Conservation (phyloP, 1,284 basidiomycete genomes). For the Boletus chippewaensis region DNA sequence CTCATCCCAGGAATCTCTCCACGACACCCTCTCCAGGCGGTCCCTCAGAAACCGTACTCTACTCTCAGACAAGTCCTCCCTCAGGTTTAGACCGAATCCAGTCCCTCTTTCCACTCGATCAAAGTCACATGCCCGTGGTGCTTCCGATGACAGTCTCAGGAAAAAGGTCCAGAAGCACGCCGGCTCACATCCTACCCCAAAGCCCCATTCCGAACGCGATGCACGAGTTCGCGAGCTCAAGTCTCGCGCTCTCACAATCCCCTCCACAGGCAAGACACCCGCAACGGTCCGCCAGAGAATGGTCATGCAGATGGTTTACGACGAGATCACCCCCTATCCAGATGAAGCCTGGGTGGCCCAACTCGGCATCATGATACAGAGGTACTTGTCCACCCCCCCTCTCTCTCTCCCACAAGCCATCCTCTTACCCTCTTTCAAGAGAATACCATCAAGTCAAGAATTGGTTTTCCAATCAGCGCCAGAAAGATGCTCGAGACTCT, state of each 20-base stretch:
- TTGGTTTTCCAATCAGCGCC: constrained; percentile 56
- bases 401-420: not conserved
- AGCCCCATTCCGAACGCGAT: constrained; percentile 27
- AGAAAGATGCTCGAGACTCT: constrained; percentile 39
- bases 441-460: constrained; percentile 53
- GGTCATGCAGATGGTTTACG: constrained; percentile 51
- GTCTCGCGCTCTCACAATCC: constrained; percentile 42
- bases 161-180: constrained; percentile 26
- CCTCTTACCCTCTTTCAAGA: constrained; percentile 29
- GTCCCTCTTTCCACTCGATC: constrained; percentile 24
- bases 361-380: constrained; percentile 44
- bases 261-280: constrained; percentile 50
- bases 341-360: constrained; percentile 44
- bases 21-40: constrained; percentile 20
- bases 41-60: constrained; percentile 25
- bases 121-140: constrained; percentile 18
- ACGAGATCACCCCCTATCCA: constrained; percentile 55
- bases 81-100: constrained; percentile 22
- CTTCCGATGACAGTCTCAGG: constrained; percentile 27
- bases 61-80: constrained; percentile 23
- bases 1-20: constrained; percentile 29
- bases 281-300: constrained; percentile 47
- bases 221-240: constrained; percentile 34
- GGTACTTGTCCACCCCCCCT: constrained; percentile 31
- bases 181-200: constrained; percentile 14